phyloP scores from a whole-genome alignment of 176 grass and related monocot species.

The Juncus inflexus region DNA sequence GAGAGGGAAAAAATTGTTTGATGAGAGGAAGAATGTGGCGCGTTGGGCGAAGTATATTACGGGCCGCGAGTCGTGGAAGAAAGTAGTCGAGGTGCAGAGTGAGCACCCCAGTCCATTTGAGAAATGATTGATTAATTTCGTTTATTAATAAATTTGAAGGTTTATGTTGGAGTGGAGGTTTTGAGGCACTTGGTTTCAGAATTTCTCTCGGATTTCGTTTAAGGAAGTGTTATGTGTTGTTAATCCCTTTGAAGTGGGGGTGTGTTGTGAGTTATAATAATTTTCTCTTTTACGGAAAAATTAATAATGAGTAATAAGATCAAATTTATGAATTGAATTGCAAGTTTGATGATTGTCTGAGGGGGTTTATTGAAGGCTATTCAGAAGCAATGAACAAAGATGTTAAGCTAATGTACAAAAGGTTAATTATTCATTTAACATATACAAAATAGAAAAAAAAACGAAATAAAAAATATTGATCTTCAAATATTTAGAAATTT shows the following conservation, averaged over 20 bases:
- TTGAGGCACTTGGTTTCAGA: conserved; percentile 7
- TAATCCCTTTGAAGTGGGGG: conserved; percentile 22
- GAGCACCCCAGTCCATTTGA: conserved; percentile 61
- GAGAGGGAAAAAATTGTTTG: conserved; percentile 60
- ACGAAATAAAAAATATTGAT: too few relatives aligned
- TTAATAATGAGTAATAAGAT: too few relatives aligned
- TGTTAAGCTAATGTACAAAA: too few relatives aligned
- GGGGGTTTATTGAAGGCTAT: too few relatives aligned
- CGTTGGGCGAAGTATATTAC: conserved; percentile 63
- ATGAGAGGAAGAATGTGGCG: conserved; percentile 58
- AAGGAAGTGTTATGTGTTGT: conserved; percentile 27
- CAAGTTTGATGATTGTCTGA: too few relatives aligned
- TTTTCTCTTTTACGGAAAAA: too few relatives aligned
- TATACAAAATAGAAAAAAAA: too few relatives aligned
- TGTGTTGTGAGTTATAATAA: background rate
- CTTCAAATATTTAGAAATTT: too few relatives aligned
- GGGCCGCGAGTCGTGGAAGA: conserved; percentile 42
- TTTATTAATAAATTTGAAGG: background rate
- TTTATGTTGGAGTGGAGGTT: background rate
- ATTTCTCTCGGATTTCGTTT: conserved; percentile 26
- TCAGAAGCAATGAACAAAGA: too few relatives aligned
- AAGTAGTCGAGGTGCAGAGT: conserved; percentile 63
- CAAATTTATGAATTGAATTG: too few relatives aligned
- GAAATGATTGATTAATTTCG: conserved; percentile 19
- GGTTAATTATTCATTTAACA: too few relatives aligned